Evolutionary conservation across 2,329 filamentous ascomycete genomes (phyloP), one percentile per base, ranked within the genome.

Genomic region (Colletotrichum karsti): DNA sequence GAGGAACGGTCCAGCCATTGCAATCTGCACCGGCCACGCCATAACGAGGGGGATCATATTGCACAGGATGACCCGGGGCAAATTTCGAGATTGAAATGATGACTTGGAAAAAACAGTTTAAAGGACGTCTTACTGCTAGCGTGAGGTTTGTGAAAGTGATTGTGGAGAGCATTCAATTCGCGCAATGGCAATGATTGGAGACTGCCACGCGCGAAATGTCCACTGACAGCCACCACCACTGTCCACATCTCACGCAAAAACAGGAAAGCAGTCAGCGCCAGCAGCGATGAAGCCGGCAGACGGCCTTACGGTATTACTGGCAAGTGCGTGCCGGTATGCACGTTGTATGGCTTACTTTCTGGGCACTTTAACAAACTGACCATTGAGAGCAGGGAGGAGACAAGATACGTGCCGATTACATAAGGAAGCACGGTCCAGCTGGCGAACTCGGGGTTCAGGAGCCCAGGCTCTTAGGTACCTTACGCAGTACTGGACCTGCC

Each of bases 331-430:
- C 37, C 54, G 18, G 18, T 22, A 44, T 44, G 54, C 54, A 44
- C 12, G 54, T n/a, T 42, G 37, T 42, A 30, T 57, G 54, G 54
- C 54, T 57, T 57, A 44, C 54, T 57, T 57, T 44, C 54, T 44
- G 54, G 54, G 54, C 54, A 57, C 12, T 57, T 22, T 53, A 33
- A 4, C 15, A 5, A 33, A 12, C 28, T 15, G 44, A 30, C 48
- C 26, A 33, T 7, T 51, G 15, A 50, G 12, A 51, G 48, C 26
- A 10, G 42, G 20, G 42, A 24, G 9, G 9, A 35, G 9, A 10
- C 9, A 3, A 35, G 13, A 12, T 35, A 35, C 33, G 33, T 50
- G 13, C 10, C 39, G 51, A 39, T 28, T 12, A 7, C 18, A 22
- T 35, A 26, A 26, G 13, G 6, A 53, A 20, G 51, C 51, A 54